Conservation (phyloP, 2,329 filamentous ascomycete genomes). For the Hymenoscyphus infarciens region DNA sequence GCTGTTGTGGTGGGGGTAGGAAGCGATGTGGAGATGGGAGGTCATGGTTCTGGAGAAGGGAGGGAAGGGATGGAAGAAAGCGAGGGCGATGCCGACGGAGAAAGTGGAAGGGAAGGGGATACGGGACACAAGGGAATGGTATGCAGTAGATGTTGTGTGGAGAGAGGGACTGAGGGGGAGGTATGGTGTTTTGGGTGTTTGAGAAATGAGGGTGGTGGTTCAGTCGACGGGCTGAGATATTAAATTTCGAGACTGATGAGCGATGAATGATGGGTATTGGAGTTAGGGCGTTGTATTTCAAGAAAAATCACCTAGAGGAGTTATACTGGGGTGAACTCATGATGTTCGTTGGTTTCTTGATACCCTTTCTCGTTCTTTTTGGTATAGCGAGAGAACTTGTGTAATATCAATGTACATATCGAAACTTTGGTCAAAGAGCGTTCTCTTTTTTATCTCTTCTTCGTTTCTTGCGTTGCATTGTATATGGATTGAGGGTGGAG, state of each 20-base stretch:
- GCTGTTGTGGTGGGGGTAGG: conserved; percentile 27
- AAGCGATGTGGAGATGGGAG: conserved; percentile 13
- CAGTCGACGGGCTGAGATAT: background rate
- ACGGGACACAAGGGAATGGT: conserved; percentile 42
- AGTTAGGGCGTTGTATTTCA: too few species aligned
- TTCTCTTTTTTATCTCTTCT: too few species aligned
- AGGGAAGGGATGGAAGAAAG: background rate
- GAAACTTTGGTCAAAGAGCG: too few species aligned
- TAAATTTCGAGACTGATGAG: background rate
- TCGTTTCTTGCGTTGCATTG: too few species aligned
- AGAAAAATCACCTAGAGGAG: too few species aligned
- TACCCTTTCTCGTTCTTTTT: too few species aligned
- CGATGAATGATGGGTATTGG: background rate
- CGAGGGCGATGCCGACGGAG: conserved; percentile 4
- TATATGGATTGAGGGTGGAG: too few species aligned
- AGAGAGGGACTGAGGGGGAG: conserved; percentile 60
- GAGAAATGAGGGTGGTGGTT: conserved; percentile 17
- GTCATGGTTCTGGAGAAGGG: conserved; percentile 9
- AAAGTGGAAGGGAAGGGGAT: background rate
- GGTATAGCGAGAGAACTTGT: too few species aligned
- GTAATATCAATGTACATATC: too few species aligned
- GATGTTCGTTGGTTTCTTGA: too few species aligned
- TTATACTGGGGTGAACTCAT: too few species aligned
- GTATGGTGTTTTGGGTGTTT: conserved; percentile 64
- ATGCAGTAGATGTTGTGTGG: conserved; percentile 67